phyloP scores from a whole-genome alignment of 495 filamentous ascomycete species.

The Penicillium coprophilum region DNA sequence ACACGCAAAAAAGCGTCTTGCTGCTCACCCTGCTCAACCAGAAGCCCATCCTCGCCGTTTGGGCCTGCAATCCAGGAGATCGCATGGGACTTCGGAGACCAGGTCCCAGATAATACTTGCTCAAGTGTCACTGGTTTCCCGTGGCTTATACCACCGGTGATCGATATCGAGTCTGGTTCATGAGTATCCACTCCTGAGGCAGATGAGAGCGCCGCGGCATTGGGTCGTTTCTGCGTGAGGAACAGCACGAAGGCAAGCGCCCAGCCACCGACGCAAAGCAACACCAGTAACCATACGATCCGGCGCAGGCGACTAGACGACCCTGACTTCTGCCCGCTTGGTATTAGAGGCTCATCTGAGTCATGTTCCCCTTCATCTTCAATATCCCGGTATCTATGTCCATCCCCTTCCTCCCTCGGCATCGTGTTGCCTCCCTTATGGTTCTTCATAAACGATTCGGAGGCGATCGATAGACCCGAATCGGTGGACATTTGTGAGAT shows the following conservation, averaged over 20 bases:
- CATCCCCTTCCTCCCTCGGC: conserved; percentile 13
- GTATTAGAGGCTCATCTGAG: conserved; percentile 31
- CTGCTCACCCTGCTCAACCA: conserved; percentile 64
- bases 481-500: conserved; percentile 38
- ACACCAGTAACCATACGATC: conserved; percentile 65
- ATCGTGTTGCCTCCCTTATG: conserved; percentile 23
- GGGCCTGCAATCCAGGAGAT: conserved; percentile 89
- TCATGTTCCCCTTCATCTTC: conserved; percentile 35
- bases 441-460: conserved; percentile 32
- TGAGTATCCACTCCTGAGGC: conserved; percentile 22
- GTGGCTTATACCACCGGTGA: conserved; percentile 60
- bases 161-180: conserved; percentile 64
- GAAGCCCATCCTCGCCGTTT: conserved; percentile 80
- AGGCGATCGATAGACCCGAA: conserved; percentile 41
- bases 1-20: conserved; percentile 73
- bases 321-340: conserved; percentile 21
- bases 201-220: conserved; percentile 24
- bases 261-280: conserved; percentile 75
- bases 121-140: conserved; percentile 81
- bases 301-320: conserved; percentile 51
- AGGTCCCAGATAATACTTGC: conserved; percentile 71
- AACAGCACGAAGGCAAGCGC: conserved; percentile 73
- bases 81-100: conserved; percentile 64
- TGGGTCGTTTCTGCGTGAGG: conserved; percentile 51
- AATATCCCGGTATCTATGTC: conserved; percentile 39